Base-by-base conservation (phyloP, 306 rosid genomes). In the Acacia melanoxylon region DNA sequence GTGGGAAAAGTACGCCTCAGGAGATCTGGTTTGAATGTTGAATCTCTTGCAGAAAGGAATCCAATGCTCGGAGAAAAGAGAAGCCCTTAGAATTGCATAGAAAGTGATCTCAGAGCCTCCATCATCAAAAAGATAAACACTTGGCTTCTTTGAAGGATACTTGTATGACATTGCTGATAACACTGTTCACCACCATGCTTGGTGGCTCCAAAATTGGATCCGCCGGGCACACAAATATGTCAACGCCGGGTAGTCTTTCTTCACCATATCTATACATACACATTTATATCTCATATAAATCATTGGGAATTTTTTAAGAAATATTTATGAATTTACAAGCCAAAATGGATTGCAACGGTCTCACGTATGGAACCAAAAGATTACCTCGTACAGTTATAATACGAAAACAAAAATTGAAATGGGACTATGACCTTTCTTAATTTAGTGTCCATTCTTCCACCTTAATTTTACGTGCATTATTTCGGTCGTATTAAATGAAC, bases 161-260 rank as follows among this genome's bases (percentile, higher is more conserved):
- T 90, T 85, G 76, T 74, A 91, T 0, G 91, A 73, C 90, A 93
- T 86, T 0, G 76, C 87, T 4, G 92, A 88, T 71, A 93, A 83
- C 0, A 93, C 81, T 11, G 94, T 77, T 93, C 14, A 93, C 81
- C 90, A 89, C 94, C 86, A 93, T 67, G 0, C 29, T 74, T 68
- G 97, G 95, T n/a, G 95, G 94, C 83, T 91, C 97, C 69, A 91
- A 29, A 45, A 1, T 78, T 19, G 92, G 94, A 77, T 93, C 97
- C 4, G 95, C 95, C 5, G 95, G 91, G 88, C 94, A 91, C n/a
- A 93, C 89, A 81, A 91, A 90, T 0, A 88, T 84, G 85, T 91
- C 97, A 25, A 90, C 85, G 2, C 29, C 73, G 1, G 92, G 91
- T 40, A 93, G 81, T 72, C 82, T 58, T 22, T 85, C 82, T 71